Base-by-base conservation (phyloP, 2,329 filamentous ascomycete species). In the Ophiocordyceps australis region DNA sequence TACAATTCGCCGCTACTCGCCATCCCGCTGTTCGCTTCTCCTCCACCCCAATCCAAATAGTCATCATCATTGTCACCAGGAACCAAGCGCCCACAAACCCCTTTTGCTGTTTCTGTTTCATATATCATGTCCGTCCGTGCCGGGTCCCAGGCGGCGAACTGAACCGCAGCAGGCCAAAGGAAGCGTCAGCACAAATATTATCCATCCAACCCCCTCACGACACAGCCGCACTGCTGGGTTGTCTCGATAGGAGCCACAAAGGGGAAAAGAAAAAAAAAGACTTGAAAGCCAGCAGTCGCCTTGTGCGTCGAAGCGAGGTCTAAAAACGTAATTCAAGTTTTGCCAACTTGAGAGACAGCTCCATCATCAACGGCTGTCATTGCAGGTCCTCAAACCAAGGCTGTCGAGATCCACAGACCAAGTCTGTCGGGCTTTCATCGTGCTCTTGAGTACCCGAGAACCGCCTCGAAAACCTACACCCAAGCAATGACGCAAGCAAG, bases 271-370 rank as follows among this genome's bases (percentile, higher is more conserved):
- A 38, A 41, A 39, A 35, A 38, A 52, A 38, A 52, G 54, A 52
- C n/a, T n/a, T n/a, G n/a, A n/a, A n/a, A n/a, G n/a, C n/a, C n/a
- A n/a, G n/a, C 53, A 51, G 57, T 49, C 55, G 47, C 50, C 50
- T 55, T 54, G 59, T 62, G 57, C 56, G 59, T 45, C 47, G 48
- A 54, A 50, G 55, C 50, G 42, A 55, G 52, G 51, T 60, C 57
- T 57, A 56, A 52, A 53, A 53, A 52, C 38, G 41, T 42, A 35
- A 43, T 47, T 41, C 45, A 41, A 42, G 37, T 38, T 39, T 38
- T 39, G 41, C 42, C 46, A 42, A 47, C 43, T 46, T 45, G 44
- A 45, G 44, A 45, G 38, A 10, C 7, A 19, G 17, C 17, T 10
- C 17, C 17, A 7, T 19, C 10, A 7, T 10, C 17, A 19, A 7